Evolutionary conservation across 2,329 filamentous ascomycete species (phyloP), one percentile per base, ranked within the genome.

Genomic region (Beauveria sp.): DNA sequence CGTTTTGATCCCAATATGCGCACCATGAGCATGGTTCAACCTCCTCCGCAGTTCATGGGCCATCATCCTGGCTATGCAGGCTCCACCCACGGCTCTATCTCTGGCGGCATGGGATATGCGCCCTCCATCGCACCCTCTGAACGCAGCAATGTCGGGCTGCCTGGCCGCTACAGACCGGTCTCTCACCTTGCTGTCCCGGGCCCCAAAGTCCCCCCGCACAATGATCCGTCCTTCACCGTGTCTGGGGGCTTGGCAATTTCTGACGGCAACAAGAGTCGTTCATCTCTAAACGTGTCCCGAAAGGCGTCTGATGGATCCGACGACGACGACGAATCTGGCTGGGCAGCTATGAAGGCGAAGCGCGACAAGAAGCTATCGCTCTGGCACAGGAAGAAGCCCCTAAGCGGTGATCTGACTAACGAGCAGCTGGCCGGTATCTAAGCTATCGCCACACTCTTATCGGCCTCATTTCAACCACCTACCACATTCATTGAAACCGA

Each of bases 81-180:
- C 18, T 68, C 72, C 34, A 61, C 73, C 50, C 66, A 67, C 59
- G 63, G 57, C 57, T 65, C 56, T 20, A 70, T 68, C 43, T 51
- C 47, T 24, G 63, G 63, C 73, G 83, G 77, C 52, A 73, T 74
- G 56, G 86, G 84, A 9, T 97, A 97, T 74, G 84, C 92, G 1
- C 86, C 92, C 1, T 97, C 93, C 1, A 96, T 99, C 66, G 93
- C 94, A 2, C 94, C 94, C 1, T 96, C 91, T 5, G 94, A 97
- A 76, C 88, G 94, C 63, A 97, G 92, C 79, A 97, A 96, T 72
- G 79, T 97, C 63, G 94, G 94, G 18, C 82, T 96, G 57, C 92
- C 94, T 9, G 88, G 91, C 37, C 86, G 94, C 50, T 99, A 99
- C 75, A 85, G 94, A 51, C 92, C 94, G 1, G 93, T 97, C 1